Base-by-base conservation (phyloP, 805 yeast species). In the Cyberlindnera xylosilytica region DNA sequence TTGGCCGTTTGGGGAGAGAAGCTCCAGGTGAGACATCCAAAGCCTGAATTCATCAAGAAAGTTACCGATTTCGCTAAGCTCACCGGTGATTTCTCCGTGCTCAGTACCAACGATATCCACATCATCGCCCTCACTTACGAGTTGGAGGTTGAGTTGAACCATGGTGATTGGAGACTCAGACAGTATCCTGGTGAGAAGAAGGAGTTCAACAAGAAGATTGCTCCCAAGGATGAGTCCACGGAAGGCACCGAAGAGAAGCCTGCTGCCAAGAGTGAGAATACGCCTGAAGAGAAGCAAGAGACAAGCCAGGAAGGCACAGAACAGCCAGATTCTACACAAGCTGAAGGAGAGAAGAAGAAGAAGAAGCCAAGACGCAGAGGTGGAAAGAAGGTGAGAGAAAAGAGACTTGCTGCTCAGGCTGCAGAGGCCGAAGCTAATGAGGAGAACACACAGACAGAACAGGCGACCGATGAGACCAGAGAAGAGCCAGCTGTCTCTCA, bases 101-200 rank as follows among this genome's bases (percentile, higher is more conserved):
- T 93, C 43, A 87, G 96, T 51, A 76, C 81, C 29, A 90, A 95
- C 50, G 99, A 93, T 83, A 69, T 93, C 28, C 97, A 90, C 58
- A 83, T 93, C 43, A 73, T 95, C 46, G 98, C 99, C 0, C 72
- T 93, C 52, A 79, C 96, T 1, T 90, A 88, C 59, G 97, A 93
- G 60, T 64, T 93, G 38, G 96, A 90, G 50, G 69, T 72, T 41
- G 91, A 87, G 60, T 52, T 72, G 42, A 81, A 81, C 52, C 68
- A 74, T 36, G 91, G 91, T 15, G 83, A 79, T 37, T 74, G 81
- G 76, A 72, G 86, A 55, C 65, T 89, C 46, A 77, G 96, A 63
- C 74, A 70, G 38, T 73, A 54, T 45, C 96, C 96, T 1, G 95
- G 95, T 26, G 83, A 83, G 57, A 46, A 59, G 39, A 52, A 51